These are phyloP conservation scores for Cardamine chenopodiifolia DNA, from an alignment of 345 rosid genomes.

Conservation along the genomic window DNA sequence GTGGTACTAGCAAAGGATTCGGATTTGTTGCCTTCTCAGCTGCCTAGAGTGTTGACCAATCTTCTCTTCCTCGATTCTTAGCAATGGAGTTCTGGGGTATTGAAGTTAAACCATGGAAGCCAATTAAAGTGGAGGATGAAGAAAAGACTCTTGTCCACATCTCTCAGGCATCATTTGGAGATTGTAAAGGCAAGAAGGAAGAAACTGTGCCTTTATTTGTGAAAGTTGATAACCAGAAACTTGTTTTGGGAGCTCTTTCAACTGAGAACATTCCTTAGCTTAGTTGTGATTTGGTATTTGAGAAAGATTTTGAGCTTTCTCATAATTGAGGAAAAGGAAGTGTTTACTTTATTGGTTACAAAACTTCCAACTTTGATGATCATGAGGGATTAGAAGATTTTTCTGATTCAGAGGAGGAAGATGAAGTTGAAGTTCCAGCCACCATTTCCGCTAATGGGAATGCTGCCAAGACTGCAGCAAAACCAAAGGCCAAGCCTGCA, in stretches of 20 bases:
- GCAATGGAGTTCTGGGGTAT: too few species aligned
- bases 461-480: constrained; percentile 38
- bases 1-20: constrained; percentile 63
- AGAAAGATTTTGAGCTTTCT: constrained; percentile 75
- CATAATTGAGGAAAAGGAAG: constrained; percentile 80
- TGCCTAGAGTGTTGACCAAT: constrained; percentile 86
- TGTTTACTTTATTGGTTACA: constrained; percentile 62
- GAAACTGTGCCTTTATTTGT: constrained; percentile 54
- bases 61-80: too few species aligned
- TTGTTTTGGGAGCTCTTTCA: constrained; percentile 60
- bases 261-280: constrained; percentile 55
- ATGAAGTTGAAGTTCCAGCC: constrained; percentile 35
- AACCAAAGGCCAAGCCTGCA: constrained; percentile 21
- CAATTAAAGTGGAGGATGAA: too few species aligned
- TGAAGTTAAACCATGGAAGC: too few species aligned
- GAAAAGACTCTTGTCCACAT: too few species aligned
- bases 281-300: constrained; percentile 66
- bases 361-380: constrained; percentile 23
- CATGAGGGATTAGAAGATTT: constrained; percentile 4
- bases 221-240: constrained; percentile 54
- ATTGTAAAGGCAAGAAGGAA: constrained; percentile 52
- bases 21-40: constrained; percentile 65
- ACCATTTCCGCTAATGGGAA: constrained; percentile 41
- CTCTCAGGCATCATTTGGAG: constrained; percentile 81
- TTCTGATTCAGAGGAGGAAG: constrained; percentile 39